Evolutionary conservation across 2,329 filamentous ascomycete genomes (phyloP).

Genomic region (Phaeosphaeria sp.): DNA sequence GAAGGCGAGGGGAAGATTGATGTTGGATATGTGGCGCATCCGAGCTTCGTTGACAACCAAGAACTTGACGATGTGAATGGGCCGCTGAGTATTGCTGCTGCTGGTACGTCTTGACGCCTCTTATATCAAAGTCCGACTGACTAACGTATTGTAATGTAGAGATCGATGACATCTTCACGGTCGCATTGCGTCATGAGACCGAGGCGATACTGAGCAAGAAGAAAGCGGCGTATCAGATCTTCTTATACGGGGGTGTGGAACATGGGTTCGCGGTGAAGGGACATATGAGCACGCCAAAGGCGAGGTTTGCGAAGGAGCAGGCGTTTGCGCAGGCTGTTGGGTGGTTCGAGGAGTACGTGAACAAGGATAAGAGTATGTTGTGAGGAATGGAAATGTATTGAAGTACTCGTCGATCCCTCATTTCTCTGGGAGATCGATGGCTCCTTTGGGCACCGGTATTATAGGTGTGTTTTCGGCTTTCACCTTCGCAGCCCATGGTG

Average conservation of each 20-base stretch:
- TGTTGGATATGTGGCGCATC: constrained; percentile 77
- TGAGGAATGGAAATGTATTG: not conserved
- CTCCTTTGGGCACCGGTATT: not conserved
- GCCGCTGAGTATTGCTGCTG: constrained; percentile 68
- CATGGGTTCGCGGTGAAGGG: constrained; percentile 80
- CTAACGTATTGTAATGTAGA: constrained; percentile 50
- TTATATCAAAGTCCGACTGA: not conserved
- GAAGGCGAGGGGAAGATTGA: constrained; percentile 66
- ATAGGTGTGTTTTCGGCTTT: not conserved
- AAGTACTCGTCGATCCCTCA: not conserved
- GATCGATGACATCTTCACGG: constrained; percentile 65
- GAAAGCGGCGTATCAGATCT: constrained; percentile 74
- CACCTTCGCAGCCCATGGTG: constrained; percentile 61
- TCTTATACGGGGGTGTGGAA: constrained; percentile 71
- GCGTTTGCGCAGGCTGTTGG: constrained; percentile 78
- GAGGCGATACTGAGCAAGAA: constrained; percentile 66
- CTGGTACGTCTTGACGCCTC: constrained; percentile 52
- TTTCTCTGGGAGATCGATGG: not conserved
- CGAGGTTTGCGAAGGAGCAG: constrained; percentile 78
- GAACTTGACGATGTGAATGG: constrained; percentile 66
- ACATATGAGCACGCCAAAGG: constrained; percentile 63
- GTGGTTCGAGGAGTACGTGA: constrained; percentile 76
- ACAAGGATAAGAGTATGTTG: constrained; percentile 24
- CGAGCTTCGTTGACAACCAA: constrained; percentile 71
- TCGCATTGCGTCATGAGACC: constrained; percentile 61